These are phyloP conservation scores for Puccinellia tenuiflora DNA, from an alignment of 176 grass and related monocot species.

Conservation along the genomic window DNA sequence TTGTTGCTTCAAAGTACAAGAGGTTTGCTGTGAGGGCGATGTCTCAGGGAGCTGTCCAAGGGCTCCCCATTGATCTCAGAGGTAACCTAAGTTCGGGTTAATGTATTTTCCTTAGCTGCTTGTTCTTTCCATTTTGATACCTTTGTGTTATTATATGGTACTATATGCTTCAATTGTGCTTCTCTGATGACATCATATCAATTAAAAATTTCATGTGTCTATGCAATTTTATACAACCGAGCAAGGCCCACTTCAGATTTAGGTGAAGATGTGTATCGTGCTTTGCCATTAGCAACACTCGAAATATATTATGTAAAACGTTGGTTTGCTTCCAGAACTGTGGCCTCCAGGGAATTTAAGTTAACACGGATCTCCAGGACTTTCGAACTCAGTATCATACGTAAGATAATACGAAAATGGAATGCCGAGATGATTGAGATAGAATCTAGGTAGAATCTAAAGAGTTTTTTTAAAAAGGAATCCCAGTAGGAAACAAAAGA, in stretches of 20 bases:
- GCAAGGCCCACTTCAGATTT: background rate
- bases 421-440: background rate
- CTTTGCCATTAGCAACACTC: background rate
- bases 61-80: constrained; percentile 81
- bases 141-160: background rate
- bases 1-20: constrained; percentile 18
- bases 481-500: background rate
- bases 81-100: constrained; percentile 27
- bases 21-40: constrained; percentile 57
- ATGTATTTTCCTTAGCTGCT: background rate
- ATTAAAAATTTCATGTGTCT: background rate
- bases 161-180: background rate
- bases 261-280: background rate
- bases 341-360: background rate
- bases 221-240: background rate
- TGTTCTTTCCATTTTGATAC: background rate
- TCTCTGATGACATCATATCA: background rate
- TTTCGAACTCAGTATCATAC: background rate
- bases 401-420: background rate
- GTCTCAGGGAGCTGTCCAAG: constrained; percentile 36
- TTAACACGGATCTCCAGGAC: background rate
- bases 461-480: background rate
- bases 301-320: background rate
- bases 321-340: background rate
- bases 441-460: background rate